These are phyloP conservation scores for Colletotrichum cereale DNA, from an alignment of 2,329 filamentous ascomycete species.

Conservation along the genomic window DNA sequence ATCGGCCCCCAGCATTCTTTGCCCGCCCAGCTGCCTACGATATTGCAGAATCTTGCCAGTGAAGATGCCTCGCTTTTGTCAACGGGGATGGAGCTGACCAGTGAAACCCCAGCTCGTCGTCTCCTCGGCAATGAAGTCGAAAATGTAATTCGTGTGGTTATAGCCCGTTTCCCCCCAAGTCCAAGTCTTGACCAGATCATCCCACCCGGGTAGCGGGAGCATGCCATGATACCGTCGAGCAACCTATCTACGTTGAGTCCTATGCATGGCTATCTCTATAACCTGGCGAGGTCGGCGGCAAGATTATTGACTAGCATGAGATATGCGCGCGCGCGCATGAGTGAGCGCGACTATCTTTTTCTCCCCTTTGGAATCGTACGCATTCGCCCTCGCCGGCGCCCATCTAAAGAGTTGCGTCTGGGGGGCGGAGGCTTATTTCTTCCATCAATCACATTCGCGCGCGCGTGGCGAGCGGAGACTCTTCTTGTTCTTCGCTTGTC, in stretches of 20 bases:
- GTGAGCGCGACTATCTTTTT: neutral
- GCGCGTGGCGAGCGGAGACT: neutral
- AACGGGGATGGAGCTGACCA: neutral
- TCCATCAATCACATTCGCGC: conserved; percentile 32
- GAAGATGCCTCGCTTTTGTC: neutral
- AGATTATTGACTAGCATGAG: neutral
- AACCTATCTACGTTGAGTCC: neutral
- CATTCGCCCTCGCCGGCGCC: neutral
- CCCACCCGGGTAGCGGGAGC: neutral
- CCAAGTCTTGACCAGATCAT: too few relatives aligned
- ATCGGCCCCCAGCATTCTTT: neutral
- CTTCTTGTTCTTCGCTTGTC: too few relatives aligned
- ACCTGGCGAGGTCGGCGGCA: neutral
- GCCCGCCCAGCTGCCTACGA: neutral
- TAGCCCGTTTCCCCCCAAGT: neutral
- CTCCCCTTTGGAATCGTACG: neutral
- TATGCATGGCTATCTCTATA: neutral
- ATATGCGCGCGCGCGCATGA: neutral
- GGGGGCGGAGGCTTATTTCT: conserved; percentile 26
- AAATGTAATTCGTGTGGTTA: neutral
- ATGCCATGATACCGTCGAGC: neutral
- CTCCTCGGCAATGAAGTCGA: neutral
- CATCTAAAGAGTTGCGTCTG: neutral
- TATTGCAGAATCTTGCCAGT: neutral
- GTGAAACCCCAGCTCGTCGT: too few relatives aligned